Base-by-base conservation (phyloP, 768 basidiomycete genomes). In the Rhizopogon salebrosus region DNA sequence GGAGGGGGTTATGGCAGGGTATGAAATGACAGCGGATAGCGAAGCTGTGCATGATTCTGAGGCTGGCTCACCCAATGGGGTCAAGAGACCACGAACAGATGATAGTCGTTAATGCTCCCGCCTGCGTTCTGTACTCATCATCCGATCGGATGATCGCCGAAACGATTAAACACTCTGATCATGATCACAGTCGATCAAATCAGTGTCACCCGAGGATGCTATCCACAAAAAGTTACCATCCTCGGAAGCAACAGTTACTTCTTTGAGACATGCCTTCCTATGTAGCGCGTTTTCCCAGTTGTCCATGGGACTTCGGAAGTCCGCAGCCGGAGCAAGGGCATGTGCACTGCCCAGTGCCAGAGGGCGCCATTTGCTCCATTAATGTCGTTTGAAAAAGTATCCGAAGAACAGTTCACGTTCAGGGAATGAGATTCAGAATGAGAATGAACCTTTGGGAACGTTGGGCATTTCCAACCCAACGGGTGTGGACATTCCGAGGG, bases 1-100 rank as follows among this genome's bases (percentile, higher is more conserved):
- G 31, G 75, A 84, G 60, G 85, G 89, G 38, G 72, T 90, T 41
- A 63, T 75, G 11, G 74, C 80, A 14, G 89, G 89, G 3, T 84
- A 77, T 61, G 72, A 76, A 13, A 74, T 87, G 67, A 66, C 77
- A 22, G 56, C 58, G 6, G 62, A 58, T 27, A 38, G 57, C 18
- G 36, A 39, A 13, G 20, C 35, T 45, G 14, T 34, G 23, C 52
- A 60, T 23, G 24, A 53, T 9, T 9, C 52, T 6, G 27, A 58
- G 26, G 38, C 42, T 26, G 41, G 59, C 26, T 58, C 57, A 14
- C 57, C 55, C 11, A 34, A 23, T 13, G 36, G 56, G 26, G 34
- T 53, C 49, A 67, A 67, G 54, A 64, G 65, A 24, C 56, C 67
- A 10, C 63, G 59, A 55, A 60, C 49, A 41, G 61, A 69, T 41